phyloP scores from a whole-genome alignment of 2,329 filamentous ascomycete species.

The Pezicula carpinea region DNA sequence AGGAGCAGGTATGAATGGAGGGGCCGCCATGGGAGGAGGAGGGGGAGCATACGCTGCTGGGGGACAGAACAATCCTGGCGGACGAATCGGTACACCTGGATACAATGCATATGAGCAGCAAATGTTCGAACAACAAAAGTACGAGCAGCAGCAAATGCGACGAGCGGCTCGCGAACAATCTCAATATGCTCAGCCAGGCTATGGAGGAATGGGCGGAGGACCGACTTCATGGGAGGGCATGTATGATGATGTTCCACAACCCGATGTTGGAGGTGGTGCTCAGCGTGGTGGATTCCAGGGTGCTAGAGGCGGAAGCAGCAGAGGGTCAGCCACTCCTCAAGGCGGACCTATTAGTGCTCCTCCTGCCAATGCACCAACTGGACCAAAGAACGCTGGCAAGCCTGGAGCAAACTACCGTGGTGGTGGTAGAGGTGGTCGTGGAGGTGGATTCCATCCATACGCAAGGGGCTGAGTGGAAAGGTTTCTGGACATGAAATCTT shows the following conservation, averaged over 20 bases:
- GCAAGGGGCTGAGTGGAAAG: constrained; percentile 23
- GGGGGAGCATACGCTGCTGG: constrained; percentile 28
- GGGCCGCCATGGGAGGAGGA: neutral
- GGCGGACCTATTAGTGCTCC: constrained; percentile 44
- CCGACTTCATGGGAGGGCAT: constrained; percentile 95
- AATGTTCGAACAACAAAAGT: constrained; percentile 74
- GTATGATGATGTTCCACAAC: constrained; percentile 93
- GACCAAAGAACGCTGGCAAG: constrained; percentile 90
- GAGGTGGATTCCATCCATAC: constrained; percentile 77
- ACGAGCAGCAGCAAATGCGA: constrained; percentile 60
- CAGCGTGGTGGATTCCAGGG: constrained; percentile 19
- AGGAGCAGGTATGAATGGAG: constrained; percentile 5
- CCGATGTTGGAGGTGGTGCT: constrained; percentile 51
- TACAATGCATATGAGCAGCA: constrained; percentile 64
- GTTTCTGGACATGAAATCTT: too few relatives aligned
- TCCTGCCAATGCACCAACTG: constrained; percentile 83
- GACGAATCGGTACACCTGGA: constrained; percentile 34
- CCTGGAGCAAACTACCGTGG: constrained; percentile 92
- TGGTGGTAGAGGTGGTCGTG: constrained; percentile 70
- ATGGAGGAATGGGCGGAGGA: constrained; percentile 50
- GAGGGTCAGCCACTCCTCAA: constrained; percentile 28
- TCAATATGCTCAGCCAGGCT: constrained; percentile 26
- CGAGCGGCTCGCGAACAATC: constrained; percentile 34
- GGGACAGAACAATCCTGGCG: constrained; percentile 36
- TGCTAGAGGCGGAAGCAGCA: constrained; percentile 22